Evolutionary conservation across 345 rosid genomes (phyloP), one percentile per base, ranked within the genome.

Genomic region (Salix brachista): DNA sequence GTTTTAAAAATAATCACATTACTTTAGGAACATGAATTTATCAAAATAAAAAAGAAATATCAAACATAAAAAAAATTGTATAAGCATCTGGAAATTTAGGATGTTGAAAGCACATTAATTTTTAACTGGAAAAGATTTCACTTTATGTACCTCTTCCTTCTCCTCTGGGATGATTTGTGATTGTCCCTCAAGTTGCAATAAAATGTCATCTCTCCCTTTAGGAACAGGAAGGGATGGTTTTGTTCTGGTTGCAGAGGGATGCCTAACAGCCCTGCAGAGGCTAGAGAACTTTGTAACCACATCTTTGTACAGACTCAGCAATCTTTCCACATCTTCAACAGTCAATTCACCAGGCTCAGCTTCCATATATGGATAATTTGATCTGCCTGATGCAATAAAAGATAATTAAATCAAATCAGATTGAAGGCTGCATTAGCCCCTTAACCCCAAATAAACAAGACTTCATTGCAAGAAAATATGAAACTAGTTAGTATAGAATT

Each of bases 271-370:
- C 48, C 60, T 58, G 78, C 83, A 77, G 14, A 88, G 79, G 65
- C 74, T 80, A 42, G 83, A 80, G 61, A 86, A 86, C 80, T 84
- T 90, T 18, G 77, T 75, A 39, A 88, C 91, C 52, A 86, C 85
- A 68, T 85, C 89, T 82, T 92, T 90, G 88, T 88, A 87, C 66
- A 90, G 42, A 66, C 71, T 75, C 39, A 86, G 80, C 83, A 90
- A 74, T 71, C 70, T 90, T 66, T 86, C 87, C 36, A 85, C 93
- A 74, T 88, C 91, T 70, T 78, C 83, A 23, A 84, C 77, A 4
- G 85, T 86, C 76, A 85, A 74, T 44, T 87, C 87, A 25, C 90
- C 82, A 52, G 85, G 84, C 70, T 84, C 79, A 8, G 85, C 86
- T 69, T 89, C 84, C 90, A 89, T 84, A 62, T 74, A 89, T 30